Conservation (phyloP, 495 filamentous ascomycete genomes). For the Thozetella sp. region DNA sequence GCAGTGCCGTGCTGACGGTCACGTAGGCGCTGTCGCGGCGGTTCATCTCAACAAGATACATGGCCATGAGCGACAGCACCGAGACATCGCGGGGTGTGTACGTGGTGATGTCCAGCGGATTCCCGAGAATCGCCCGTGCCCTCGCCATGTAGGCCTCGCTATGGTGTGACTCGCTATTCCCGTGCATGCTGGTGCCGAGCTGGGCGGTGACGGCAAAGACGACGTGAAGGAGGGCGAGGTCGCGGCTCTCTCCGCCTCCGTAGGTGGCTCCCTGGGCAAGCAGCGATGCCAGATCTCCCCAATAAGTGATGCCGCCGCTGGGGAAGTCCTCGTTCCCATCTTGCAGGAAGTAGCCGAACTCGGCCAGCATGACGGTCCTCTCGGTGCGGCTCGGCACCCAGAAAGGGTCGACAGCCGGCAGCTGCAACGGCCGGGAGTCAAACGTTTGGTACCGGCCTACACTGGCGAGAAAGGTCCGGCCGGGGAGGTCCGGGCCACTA, state of each 20-base stretch:
- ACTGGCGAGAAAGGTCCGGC: slow-evolving; percentile 24
- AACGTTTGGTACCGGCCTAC: slow-evolving; percentile 38
- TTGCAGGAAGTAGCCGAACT: slow-evolving; percentile 26
- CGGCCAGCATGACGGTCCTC: slow-evolving; percentile 18
- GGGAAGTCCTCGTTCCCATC: slow-evolving; percentile 23
- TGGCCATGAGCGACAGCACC: slow-evolving; percentile 32
- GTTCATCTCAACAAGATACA: slow-evolving; percentile 40
- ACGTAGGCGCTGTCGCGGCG: slow-evolving; percentile 38
- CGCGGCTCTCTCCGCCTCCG: slow-evolving; percentile 8
- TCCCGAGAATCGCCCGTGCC: slow-evolving; percentile 30
- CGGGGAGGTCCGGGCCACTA: too few species aligned
- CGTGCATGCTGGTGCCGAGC: slow-evolving; percentile 12
- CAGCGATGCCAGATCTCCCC: too few species aligned
- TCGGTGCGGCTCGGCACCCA: slow-evolving; percentile 22
- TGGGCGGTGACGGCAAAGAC: slow-evolving; percentile 26
- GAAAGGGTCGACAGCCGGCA: slow-evolving; percentile 20
- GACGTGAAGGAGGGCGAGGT: slow-evolving; percentile 26
- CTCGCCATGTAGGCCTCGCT: slow-evolving; percentile 33
- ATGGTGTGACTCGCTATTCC: slow-evolving; percentile 12
- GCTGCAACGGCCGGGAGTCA: slow-evolving; percentile 34
- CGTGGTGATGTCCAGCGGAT: slow-evolving; percentile 30
- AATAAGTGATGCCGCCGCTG: slow-evolving; percentile 37
- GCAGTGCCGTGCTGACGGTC: slow-evolving; percentile 34
- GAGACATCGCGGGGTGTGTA: slow-evolving; percentile 29
- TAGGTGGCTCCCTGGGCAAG: not conserved